phyloP scores from a whole-genome alignment of 2,329 filamentous ascomycete genomes.

The Cercospora zeina region DNA sequence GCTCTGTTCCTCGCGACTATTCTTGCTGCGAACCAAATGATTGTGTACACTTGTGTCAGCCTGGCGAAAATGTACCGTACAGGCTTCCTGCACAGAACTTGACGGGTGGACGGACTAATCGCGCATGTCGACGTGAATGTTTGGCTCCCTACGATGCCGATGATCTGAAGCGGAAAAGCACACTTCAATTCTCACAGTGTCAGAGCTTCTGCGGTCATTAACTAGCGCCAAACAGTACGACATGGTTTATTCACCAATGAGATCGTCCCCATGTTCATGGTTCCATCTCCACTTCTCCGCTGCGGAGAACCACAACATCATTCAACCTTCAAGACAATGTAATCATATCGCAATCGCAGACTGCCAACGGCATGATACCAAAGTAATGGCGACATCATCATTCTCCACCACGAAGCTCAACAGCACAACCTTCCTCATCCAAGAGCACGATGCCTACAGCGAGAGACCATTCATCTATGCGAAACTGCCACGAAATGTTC shows the following conservation, averaged over 20 bases:
- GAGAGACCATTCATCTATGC: conserved; percentile 52
- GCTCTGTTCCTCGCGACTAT: background rate
- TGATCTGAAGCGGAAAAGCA: too few species aligned
- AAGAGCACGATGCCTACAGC: conserved; percentile 48
- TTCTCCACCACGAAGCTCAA: conserved; percentile 47
- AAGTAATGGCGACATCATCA: conserved; percentile 21
- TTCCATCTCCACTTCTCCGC: conserved; percentile 3
- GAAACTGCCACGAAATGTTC: conserved; percentile 42
- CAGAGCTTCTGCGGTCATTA: background rate
- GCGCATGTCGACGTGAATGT: too few species aligned
- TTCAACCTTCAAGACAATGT: background rate
- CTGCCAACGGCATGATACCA: background rate
- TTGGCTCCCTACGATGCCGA: too few species aligned
- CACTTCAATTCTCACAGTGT: background rate
- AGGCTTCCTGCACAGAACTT: too few species aligned
- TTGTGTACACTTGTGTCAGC: background rate
- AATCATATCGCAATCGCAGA: background rate
- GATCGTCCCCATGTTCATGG: background rate
- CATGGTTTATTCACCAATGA: background rate
- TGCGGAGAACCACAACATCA: background rate
- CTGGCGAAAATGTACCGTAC: too few species aligned
- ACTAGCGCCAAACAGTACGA: background rate
- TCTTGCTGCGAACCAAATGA: background rate
- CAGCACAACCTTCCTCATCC: conserved; percentile 47
- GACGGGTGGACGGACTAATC: too few species aligned